Evolutionary conservation across 495 filamentous ascomycete species (phyloP), one percentile per base, ranked within the genome.

Genomic region (Cladorrhinum samala): DNA sequence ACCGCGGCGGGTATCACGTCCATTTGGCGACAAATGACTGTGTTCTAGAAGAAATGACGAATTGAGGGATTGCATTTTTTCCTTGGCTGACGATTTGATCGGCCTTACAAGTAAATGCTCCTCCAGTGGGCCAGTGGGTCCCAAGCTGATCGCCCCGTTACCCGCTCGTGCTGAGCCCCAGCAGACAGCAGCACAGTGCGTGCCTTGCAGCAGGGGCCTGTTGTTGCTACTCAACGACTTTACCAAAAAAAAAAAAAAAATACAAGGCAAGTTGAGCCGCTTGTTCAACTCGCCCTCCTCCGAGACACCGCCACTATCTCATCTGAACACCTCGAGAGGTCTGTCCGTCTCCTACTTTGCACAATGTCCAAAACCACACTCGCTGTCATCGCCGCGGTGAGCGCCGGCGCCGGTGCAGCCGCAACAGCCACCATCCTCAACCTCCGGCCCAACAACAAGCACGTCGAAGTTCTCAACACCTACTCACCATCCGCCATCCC

Each of bases 331-430:
- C n/a, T n/a, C n/a, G n/a, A n/a, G n/a, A n/a, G n/a, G n/a, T n/a
- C n/a, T n/a, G n/a, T n/a, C n/a, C n/a, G n/a, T n/a, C n/a, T n/a
- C n/a, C n/a, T n/a, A n/a, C n/a, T n/a, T n/a, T n/a, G n/a, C n/a
- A n/a, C n/a, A n/a, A n/a, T 49, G 25, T 41, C 54, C 59, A 62
- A n/a, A 52, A 77, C 83, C 23, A 95, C 91, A 19, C 62, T 96
- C 54, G 91, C 89, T 40, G 78, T 93, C 40, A 87, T 96, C 59
- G 93, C 91, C 38, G 91, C 88, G 44, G 86, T 86, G 67, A 87
- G 89, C 65, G 93, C 93, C 42, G 89, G 87, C 65, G 85, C 89
- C 37, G 93, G 92, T 18, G 91, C 91, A 46, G 88, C 87, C 53
- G 73, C 86, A 46, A 95, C 91, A 38, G 72, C 72, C 14, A 77